Percentiles rank a stretch among this genome's conserved stretches.
Evolutionary conservation across 2,329 filamentous ascomycete genomes (phyloP).

Genomic region (Leptosphaerulina australis): DNA sequence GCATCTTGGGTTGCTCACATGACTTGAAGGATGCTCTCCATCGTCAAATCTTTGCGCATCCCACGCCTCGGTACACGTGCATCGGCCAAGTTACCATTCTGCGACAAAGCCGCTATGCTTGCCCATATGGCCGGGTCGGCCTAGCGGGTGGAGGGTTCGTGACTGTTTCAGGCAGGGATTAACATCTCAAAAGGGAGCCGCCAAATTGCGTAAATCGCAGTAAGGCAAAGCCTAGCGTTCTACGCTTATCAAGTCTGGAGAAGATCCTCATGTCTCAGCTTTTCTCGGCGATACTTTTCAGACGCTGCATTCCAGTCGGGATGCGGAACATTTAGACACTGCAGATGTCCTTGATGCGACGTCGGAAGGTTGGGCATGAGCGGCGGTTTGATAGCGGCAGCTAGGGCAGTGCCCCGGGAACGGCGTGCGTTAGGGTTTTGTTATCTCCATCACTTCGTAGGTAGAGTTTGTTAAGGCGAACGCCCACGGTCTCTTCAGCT

Average conservation of each 20-base stretch:
- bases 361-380: constrained; percentile 2
- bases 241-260: constrained; percentile 9
- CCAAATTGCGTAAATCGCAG: constrained; percentile 4
- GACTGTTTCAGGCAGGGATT: constrained; percentile 15
- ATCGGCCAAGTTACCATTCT: constrained; percentile 23
- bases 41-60: constrained; percentile 4
- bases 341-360: neutral
- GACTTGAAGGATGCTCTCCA: constrained; percentile 7
- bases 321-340: neutral
- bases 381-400: constrained; percentile 15
- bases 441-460: constrained; percentile 5
- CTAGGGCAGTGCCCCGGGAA: constrained; percentile 13
- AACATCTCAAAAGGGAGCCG: neutral
- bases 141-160: constrained; percentile 1
- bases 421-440: constrained; percentile 8
- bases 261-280: constrained; percentile 8
- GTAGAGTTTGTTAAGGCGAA: constrained; percentile 7
- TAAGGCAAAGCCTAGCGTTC: constrained; percentile 2
- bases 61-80: constrained; percentile 25
- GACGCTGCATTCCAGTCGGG: neutral
- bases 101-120: constrained; percentile 12
- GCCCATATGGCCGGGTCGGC: constrained; percentile 22
- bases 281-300: neutral
- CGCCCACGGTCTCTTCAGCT: neutral
- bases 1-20: constrained; percentile 16